A percentile compares a stretch with the other conserved stretches of the same genome.
These are phyloP conservation scores for Rhodosporidiobolus sp. DNA, from an alignment of 768 basidiomycete genomes.

Conservation along the genomic window DNA sequence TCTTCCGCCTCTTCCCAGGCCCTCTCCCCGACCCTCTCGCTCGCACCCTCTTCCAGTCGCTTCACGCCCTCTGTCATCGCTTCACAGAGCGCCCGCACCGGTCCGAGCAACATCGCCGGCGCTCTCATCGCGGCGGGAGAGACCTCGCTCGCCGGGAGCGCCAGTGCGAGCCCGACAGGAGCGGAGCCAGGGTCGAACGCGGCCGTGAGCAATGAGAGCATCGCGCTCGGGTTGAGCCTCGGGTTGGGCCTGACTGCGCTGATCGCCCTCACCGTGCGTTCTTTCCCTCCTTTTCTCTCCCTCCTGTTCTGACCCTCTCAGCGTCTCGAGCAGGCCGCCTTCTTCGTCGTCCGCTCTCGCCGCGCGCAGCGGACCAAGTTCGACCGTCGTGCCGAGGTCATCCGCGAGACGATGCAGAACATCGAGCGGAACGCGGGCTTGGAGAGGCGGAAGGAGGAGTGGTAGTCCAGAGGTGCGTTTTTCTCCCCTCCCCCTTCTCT, in stretches of 20 bases:
- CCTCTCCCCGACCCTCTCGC: neutral
- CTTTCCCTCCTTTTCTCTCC: neutral
- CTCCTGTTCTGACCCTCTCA: neutral
- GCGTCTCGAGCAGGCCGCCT: neutral
- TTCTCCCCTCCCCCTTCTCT: neutral
- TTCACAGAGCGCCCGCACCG: neutral
- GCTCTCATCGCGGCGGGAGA: neutral
- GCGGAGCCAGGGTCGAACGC: neutral
- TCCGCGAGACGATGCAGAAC: neutral
- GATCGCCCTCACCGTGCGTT: neutral
- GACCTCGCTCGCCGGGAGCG: neutral
- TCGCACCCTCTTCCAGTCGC: too few relatives aligned
- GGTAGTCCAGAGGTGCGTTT: neutral
- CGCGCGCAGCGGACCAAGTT: neutral
- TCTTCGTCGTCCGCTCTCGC: neutral
- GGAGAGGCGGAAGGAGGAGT: neutral
- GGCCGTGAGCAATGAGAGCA: neutral
- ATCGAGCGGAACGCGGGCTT: neutral
- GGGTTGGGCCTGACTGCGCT: neutral
- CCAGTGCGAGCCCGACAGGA: neutral
- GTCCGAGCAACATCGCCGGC: neutral
- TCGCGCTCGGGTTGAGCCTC: neutral
- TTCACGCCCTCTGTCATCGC: neutral
- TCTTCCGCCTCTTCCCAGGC: neutral
- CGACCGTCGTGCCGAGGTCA: neutral